Evolutionary conservation across 1,284 basidiomycete species (phyloP).

Genomic region (Puccinia horiana): DNA sequence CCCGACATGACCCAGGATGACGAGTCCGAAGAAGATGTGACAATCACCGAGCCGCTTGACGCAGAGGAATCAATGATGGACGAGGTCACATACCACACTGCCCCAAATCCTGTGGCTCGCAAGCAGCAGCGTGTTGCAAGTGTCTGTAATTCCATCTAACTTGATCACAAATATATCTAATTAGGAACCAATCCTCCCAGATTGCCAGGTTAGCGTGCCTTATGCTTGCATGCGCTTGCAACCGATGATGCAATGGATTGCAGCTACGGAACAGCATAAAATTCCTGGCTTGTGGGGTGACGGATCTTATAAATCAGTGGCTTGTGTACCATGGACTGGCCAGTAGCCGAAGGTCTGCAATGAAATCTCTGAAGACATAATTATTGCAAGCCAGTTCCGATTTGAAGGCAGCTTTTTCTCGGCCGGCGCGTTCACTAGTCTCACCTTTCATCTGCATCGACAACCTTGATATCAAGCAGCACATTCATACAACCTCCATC

Average conservation of each 20-base stretch:
- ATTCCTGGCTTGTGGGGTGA: slow-evolving; percentile 4
- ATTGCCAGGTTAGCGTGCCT: neutral
- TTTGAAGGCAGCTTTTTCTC: neutral
- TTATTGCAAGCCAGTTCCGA: neutral
- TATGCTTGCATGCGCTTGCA: neutral
- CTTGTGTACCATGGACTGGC: slow-evolving; percentile 1
- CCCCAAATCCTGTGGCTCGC: neutral
- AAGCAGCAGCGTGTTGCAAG: neutral
- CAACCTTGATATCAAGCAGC: slow-evolving; percentile 1
- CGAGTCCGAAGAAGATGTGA: neutral
- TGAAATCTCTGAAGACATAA: neutral
- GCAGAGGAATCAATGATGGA: neutral
- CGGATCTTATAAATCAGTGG: neutral
- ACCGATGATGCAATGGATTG: neutral
- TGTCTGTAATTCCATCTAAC: neutral
- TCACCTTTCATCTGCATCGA: neutral
- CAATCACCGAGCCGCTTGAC: neutral
- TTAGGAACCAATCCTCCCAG: neutral
- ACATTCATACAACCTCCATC: neutral
- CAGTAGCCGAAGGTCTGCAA: neutral
- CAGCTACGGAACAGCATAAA: neutral
- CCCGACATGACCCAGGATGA: neutral
- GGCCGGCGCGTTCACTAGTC: neutral
- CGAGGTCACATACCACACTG: neutral
- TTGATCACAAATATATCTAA: neutral